Evolutionary conservation across 345 rosid species (phyloP).

Genomic region (Streptanthus diversifolius): DNA sequence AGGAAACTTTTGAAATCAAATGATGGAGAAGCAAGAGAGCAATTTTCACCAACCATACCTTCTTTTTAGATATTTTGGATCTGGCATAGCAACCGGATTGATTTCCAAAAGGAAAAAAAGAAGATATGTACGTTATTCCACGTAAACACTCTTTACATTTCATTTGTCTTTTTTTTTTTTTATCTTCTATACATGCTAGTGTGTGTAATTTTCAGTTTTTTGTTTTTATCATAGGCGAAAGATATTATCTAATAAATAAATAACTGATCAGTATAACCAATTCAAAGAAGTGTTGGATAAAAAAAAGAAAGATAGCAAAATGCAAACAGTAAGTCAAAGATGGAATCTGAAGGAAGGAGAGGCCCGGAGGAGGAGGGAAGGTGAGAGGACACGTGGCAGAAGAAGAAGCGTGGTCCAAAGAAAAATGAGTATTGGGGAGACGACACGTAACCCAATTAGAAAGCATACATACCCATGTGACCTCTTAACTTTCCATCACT

Average conservation of each 20-base stretch:
- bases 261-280: background rate
- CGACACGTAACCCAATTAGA: conserved; percentile 27
- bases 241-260: background rate
- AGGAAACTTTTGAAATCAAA: background rate
- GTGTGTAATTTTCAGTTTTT: background rate
- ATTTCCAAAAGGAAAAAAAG: background rate
- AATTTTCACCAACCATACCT: background rate
- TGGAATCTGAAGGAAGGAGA: conserved; percentile 14
- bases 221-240: background rate
- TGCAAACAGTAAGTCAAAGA: conserved; percentile 17
- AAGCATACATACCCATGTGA: conserved; percentile 32
- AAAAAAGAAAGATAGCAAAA: background rate
- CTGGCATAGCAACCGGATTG: background rate
- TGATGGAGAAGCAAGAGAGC: background rate
- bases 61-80: background rate
- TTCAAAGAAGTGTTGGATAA: background rate
- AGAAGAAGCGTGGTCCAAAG: conserved; percentile 31
- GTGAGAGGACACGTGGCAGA: conserved; percentile 24
- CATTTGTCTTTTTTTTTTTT: background rate
- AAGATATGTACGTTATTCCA: background rate
- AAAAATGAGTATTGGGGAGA: conserved; percentile 8
- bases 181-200: background rate
- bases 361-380: conserved; percentile 27
- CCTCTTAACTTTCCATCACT: conserved; percentile 25
- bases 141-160: background rate